Base-by-base conservation (phyloP, 345 rosid species). In the Arabis alpina region DNA sequence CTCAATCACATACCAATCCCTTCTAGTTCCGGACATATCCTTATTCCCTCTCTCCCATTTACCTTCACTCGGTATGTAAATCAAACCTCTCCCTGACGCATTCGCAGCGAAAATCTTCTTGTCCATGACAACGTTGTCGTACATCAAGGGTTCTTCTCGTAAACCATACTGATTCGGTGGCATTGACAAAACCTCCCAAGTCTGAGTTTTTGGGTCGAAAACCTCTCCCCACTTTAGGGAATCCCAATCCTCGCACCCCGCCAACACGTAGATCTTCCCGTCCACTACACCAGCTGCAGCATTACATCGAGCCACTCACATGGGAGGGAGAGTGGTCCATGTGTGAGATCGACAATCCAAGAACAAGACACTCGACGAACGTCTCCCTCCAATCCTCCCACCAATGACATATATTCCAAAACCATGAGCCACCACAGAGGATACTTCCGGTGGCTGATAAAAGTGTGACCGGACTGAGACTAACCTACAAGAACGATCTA, bases 181-280 rank as follows among this genome's bases (percentile, higher is more conserved):
- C 50, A 14, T 2, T 19, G 30, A 13, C 54, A 23, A 2, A 10
- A 30, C 2, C 4, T 50, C 30, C 53, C 27, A 49, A 57, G 45
- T 57, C 41, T 57, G 45, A 3, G 45, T 57, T 45, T 19, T 37
- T 37, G 62, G 62, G 30, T 57, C 61, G 23, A 56, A 56, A 9
- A 56, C 44, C 14, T 56, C 61, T 15, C 43, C 61, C 62, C 62
- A 39, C 14, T 37, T 10, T n/a, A 5, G 2, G 42, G 43, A 16
- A 34, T 34, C 3, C 2, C 5, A 4, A 4, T 9, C 9, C 28
- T 1, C 16, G 47, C 47, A 58, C 14, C 63, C 63, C 39, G 47
- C 63, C 2, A 58, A 58, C 53, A 49, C 53, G 28, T 49, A 49
- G 1, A 49, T 49, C 53, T 49, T 49, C 53, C 53, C 53, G 6